Evolutionary conservation across 768 basidiomycete genomes (phyloP).

Genomic region (Auriculariales sp.): DNA sequence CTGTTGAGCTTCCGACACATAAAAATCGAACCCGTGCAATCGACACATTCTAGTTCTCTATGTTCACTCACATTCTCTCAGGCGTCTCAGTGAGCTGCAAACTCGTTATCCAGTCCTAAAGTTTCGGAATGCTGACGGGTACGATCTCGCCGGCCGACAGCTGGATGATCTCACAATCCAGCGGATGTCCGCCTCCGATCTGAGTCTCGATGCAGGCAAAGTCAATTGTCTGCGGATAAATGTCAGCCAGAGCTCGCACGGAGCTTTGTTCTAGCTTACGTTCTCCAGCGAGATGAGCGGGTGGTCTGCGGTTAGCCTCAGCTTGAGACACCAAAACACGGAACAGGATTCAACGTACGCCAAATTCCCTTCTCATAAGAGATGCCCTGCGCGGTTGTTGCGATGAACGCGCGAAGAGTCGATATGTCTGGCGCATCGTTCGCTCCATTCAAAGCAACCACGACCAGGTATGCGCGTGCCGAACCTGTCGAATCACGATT

Average conservation of each 20-base stretch:
- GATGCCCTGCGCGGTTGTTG: constrained; percentile 69
- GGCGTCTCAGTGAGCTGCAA: too few species aligned
- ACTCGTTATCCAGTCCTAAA: too few species aligned
- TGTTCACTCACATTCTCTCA: too few species aligned
- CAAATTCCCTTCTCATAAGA: constrained; percentile 73
- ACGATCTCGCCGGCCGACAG: constrained; percentile 20
- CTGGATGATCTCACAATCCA: constrained; percentile 80
- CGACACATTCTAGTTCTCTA: too few species aligned
- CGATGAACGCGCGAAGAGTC: constrained; percentile 71
- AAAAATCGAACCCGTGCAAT: too few species aligned
- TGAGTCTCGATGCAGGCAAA: constrained; percentile 89
- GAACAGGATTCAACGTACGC: constrained; percentile 47
- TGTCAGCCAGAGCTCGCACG: constrained; percentile 8
- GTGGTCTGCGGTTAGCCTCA: constrained; percentile 47
- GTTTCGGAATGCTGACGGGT: constrained; percentile 14
- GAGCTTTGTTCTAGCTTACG: constrained; percentile 23
- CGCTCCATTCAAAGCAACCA: constrained; percentile 66
- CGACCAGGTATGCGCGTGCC: constrained; percentile 56
- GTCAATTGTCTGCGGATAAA: constrained; percentile 42
- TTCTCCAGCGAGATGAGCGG: constrained; percentile 74
- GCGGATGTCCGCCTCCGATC: constrained; percentile 57
- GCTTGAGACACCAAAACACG: background rate
- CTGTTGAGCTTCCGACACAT: too few species aligned
- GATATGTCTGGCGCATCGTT: constrained; percentile 66
- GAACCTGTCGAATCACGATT: constrained; percentile 32